Evolutionary conservation across 495 filamentous ascomycete species (phyloP).

Genomic region (Hypoxylon subgilvum): DNA sequence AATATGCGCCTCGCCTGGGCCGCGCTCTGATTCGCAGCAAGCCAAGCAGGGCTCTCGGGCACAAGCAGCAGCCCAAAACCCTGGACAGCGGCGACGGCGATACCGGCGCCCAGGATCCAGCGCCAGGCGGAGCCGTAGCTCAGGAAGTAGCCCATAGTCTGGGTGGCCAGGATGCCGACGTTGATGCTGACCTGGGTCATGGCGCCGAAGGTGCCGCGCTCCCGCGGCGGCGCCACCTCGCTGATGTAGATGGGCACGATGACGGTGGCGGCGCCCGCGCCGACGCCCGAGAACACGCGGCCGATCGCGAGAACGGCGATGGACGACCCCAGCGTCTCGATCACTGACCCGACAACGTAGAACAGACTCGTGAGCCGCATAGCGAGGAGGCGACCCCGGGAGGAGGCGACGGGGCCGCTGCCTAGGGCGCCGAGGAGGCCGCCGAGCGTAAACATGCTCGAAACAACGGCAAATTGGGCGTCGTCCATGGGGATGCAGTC

Average conservation of each 20-base stretch:
- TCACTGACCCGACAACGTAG: conserved; percentile 74
- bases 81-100: conserved; percentile 69
- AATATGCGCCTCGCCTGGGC: conserved; percentile 68
- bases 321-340: conserved; percentile 72
- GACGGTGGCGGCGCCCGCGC: conserved; percentile 84
- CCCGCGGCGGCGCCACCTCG: conserved; percentile 79
- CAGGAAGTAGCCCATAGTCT: conserved; percentile 84
- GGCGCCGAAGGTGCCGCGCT: conserved; percentile 85
- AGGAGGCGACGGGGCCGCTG: conserved; percentile 74
- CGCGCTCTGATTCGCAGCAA: conserved; percentile 70
- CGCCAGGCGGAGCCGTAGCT: conserved; percentile 81
- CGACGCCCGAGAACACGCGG: conserved; percentile 79
- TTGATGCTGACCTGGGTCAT: conserved; percentile 95
- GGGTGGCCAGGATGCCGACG: conserved; percentile 84
- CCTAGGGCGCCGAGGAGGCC: conserved; percentile 82
- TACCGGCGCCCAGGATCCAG: conserved; percentile 77
- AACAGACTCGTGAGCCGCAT: conserved; percentile 76
- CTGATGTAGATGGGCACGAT: conserved; percentile 96
- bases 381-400: conserved; percentile 71
- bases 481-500: conserved; percentile 85
- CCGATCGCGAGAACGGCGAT: conserved; percentile 73
- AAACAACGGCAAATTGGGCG: conserved; percentile 77
- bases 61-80: conserved; percentile 69
- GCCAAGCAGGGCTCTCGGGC: conserved; percentile 86
- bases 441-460: conserved; percentile 89